phyloP scores from a whole-genome alignment of 352 stramenopile genomes.

The Globisporangium nodosum region DNA sequence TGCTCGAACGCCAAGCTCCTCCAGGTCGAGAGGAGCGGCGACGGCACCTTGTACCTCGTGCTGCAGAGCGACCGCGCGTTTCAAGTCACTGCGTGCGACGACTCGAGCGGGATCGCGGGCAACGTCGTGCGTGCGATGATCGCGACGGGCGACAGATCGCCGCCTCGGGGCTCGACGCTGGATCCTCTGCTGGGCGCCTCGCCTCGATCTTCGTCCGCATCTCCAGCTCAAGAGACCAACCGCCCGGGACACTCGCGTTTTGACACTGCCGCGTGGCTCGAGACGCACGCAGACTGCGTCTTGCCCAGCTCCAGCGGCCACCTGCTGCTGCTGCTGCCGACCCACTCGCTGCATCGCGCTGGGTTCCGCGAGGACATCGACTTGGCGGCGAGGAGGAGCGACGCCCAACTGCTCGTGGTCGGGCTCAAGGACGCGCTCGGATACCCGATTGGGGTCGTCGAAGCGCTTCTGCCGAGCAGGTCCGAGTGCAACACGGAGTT shows the following conservation, averaged over 20 bases:
- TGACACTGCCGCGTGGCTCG: conserved; percentile 1
- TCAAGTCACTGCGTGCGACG: background rate
- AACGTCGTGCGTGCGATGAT: conserved; percentile 6
- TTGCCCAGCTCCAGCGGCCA: conserved; percentile 13
- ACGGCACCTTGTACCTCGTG: conserved; percentile 6
- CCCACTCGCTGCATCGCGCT: conserved; percentile 1
- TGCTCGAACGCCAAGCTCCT: conserved; percentile 21
- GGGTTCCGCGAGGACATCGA: conserved; percentile 11
- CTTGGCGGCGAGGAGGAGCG: conserved; percentile 2
- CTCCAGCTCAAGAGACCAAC: background rate
- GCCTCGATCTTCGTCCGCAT: background rate
- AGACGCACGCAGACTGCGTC: conserved; percentile 1
- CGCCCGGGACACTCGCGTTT: background rate
- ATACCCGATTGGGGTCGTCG: conserved; percentile 9
- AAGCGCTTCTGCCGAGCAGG: conserved; percentile 11
- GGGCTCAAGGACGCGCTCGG: conserved; percentile 8
- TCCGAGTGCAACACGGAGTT: conserved; percentile 9
- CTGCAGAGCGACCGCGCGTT: conserved; percentile 6
- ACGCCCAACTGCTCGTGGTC: conserved; percentile 14
- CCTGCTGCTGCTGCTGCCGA: conserved; percentile 13
- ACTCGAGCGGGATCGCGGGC: conserved; percentile 9
- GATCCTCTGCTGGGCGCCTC: background rate
- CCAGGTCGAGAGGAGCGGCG: conserved; percentile 18
- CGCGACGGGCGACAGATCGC: background rate
- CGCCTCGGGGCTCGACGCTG: background rate